phyloP scores from a whole-genome alignment of 2,329 filamentous ascomycete genomes.

The Cladophialophora immunda region DNA sequence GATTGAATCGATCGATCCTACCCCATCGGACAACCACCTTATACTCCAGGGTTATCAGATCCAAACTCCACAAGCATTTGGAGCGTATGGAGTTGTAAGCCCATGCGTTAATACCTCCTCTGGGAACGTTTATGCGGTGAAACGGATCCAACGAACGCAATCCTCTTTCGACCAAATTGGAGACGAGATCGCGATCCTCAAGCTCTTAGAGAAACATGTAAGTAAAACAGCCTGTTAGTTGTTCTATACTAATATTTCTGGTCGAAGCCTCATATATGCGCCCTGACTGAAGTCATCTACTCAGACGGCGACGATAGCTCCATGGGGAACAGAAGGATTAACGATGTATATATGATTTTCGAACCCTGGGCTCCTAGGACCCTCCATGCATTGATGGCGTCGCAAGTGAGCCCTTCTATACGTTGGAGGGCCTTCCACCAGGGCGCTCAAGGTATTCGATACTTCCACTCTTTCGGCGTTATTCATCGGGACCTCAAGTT shows the following conservation, averaged over 20 bases:
- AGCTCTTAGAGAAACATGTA: constrained; percentile 7
- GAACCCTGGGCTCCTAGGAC: no score
- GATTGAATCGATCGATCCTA: neutral
- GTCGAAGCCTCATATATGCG: constrained; percentile 7
- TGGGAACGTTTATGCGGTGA: neutral
- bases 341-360: no score
- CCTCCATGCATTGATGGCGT: no score
- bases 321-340: neutral
- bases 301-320: constrained; percentile 3
- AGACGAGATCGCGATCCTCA: neutral
- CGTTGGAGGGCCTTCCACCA: neutral
- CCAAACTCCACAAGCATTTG: neutral
- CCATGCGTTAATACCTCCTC: neutral
- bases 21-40: neutral
- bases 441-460: no score
- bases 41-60: neutral
- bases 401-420: no score
- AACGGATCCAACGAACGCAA: neutral
- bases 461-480: no score
- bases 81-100: neutral
- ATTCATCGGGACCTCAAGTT: no score
- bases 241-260: neutral
- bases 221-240: no score
- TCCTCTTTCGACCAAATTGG: neutral
- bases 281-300: neutral